Percentiles rank a stretch among this genome's conserved stretches.
These are phyloP conservation scores for Clarireedia homoeocarpa DNA, from an alignment of 2,329 filamentous ascomycete species.

Conservation along the genomic window DNA sequence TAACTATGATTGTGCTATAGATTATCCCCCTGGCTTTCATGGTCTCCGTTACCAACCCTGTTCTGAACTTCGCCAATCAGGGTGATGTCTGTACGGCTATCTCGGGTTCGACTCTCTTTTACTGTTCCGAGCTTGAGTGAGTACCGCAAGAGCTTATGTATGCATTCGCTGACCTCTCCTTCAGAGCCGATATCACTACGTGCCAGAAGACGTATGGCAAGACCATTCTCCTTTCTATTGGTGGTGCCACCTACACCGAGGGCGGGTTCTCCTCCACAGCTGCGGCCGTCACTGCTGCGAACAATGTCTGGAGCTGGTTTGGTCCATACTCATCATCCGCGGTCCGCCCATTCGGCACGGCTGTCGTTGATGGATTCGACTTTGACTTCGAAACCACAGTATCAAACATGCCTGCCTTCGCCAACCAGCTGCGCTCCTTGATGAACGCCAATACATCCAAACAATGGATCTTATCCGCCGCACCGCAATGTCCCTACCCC, in stretches of 20 bases:
- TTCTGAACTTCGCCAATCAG: slow-evolving; percentile 57
- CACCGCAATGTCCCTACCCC: slow-evolving; percentile 61
- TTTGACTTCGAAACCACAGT: slow-evolving; percentile 60
- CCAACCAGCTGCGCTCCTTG: slow-evolving; percentile 44
- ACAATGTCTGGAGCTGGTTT: slow-evolving; percentile 63
- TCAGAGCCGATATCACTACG: slow-evolving; percentile 39
- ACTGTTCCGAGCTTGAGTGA: slow-evolving; percentile 59
- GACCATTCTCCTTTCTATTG: slow-evolving; percentile 65
- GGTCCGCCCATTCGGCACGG: slow-evolving; percentile 58
- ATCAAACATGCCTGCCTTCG: slow-evolving; percentile 54
- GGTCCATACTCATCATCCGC: slow-evolving; percentile 45
- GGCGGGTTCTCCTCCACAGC: slow-evolving; percentile 51
- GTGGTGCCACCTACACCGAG: slow-evolving; percentile 62
- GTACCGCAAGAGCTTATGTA: slow-evolving; percentile 19
- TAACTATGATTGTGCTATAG: slow-evolving; percentile 28
- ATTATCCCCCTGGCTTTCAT: slow-evolving; percentile 60
- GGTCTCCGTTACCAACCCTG: slow-evolving; percentile 44
- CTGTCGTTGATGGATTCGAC: slow-evolving; percentile 67
- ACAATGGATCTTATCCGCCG: slow-evolving; percentile 52
- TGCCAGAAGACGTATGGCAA: slow-evolving; percentile 59
- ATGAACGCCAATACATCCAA: slow-evolving; percentile 46
- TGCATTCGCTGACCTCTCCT: background rate
- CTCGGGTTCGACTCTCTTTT: slow-evolving; percentile 46
- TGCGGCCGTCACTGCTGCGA: slow-evolving; percentile 47
- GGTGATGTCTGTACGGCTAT: slow-evolving; percentile 55